These are phyloP conservation scores for Saccharomycopsis olivae DNA, from an alignment of 805 yeast genomes.

Conservation along the genomic window DNA sequence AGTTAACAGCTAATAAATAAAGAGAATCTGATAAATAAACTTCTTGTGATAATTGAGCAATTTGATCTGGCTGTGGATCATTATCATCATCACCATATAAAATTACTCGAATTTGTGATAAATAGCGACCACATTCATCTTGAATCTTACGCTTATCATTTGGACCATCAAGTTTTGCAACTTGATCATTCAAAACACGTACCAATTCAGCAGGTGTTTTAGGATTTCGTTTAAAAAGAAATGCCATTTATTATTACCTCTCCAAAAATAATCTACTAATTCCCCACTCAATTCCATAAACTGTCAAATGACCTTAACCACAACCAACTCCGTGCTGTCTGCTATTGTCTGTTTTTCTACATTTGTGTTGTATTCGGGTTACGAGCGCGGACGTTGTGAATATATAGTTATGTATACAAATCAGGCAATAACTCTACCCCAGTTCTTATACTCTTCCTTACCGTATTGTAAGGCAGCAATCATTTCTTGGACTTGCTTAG, in stretches of 20 bases:
- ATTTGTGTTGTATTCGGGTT: too few species aligned
- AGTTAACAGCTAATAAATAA: slow-evolving; percentile 44
- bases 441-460: slow-evolving; percentile 50
- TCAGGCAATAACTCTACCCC: slow-evolving; percentile 26
- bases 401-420: too few species aligned
- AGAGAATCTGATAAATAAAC: slow-evolving; percentile 64
- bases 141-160: slow-evolving; percentile 37
- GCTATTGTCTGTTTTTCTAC: too few species aligned
- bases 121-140: slow-evolving; percentile 62
- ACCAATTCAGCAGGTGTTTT: slow-evolving; percentile 83
- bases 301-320: too few species aligned
- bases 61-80: slow-evolving; percentile 60
- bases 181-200: slow-evolving; percentile 62
- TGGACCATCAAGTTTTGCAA: slow-evolving; percentile 45
- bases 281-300: too few species aligned
- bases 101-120: slow-evolving; percentile 53
- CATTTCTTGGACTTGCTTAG: slow-evolving; percentile 75
- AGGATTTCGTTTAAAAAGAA: slow-evolving; percentile 82
- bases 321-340: too few species aligned
- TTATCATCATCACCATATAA: slow-evolving; percentile 60
- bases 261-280: too few species aligned
- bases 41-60: slow-evolving; percentile 70
- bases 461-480: slow-evolving; percentile 88
- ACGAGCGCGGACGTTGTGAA: too few species aligned
- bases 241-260: slow-evolving; percentile 59